Percentiles rank a stretch among this genome's conserved stretches.
These are phyloP conservation scores for Lineolata rhizophorae DNA, from an alignment of 495 filamentous ascomycete species.

Conservation along the genomic window DNA sequence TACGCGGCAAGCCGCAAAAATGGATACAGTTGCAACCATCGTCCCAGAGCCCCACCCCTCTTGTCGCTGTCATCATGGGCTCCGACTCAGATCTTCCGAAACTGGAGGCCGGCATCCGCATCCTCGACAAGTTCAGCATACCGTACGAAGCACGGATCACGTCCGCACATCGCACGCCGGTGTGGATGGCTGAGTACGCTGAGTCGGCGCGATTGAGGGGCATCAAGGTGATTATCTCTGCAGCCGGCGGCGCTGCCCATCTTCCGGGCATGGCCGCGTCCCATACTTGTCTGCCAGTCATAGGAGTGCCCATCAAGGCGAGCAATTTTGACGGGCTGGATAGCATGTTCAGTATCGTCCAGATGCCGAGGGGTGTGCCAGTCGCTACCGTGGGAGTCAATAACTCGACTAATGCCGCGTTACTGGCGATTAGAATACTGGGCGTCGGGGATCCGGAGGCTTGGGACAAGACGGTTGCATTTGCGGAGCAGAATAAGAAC, in stretches of 20 bases:
- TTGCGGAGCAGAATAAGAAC: no score
- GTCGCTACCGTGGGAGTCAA: constrained; percentile 83
- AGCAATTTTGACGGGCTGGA: constrained; percentile 75
- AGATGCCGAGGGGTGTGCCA: constrained; percentile 58
- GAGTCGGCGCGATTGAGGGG: constrained; percentile 40
- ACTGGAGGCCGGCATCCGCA: constrained; percentile 50
- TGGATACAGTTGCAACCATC: no score
- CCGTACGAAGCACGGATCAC: constrained; percentile 65
- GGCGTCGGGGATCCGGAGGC: constrained; percentile 39
- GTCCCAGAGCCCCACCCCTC: constrained; percentile 17
- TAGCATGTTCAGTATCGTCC: constrained; percentile 71
- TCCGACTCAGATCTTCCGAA: constrained; percentile 81
- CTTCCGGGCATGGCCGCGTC: constrained; percentile 82
- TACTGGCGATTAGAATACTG: constrained; percentile 70
- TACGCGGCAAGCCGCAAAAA: constrained; percentile 7
- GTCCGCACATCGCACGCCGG: constrained; percentile 80
- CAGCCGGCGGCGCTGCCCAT: constrained; percentile 81
- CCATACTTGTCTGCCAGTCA: constrained; percentile 71
- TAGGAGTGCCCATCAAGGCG: constrained; percentile 79
- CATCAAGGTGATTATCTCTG: constrained; percentile 82
- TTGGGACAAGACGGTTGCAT: no score
- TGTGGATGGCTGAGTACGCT: constrained; percentile 60
- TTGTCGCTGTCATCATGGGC: constrained; percentile 81
- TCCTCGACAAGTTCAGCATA: constrained; percentile 55
- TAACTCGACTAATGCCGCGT: constrained; percentile 79